A percentile compares a stretch with the other conserved stretches of the same genome.
phyloP scores from a whole-genome alignment of 176 grass and related monocot genomes.

The Tuctoria greenei region DNA sequence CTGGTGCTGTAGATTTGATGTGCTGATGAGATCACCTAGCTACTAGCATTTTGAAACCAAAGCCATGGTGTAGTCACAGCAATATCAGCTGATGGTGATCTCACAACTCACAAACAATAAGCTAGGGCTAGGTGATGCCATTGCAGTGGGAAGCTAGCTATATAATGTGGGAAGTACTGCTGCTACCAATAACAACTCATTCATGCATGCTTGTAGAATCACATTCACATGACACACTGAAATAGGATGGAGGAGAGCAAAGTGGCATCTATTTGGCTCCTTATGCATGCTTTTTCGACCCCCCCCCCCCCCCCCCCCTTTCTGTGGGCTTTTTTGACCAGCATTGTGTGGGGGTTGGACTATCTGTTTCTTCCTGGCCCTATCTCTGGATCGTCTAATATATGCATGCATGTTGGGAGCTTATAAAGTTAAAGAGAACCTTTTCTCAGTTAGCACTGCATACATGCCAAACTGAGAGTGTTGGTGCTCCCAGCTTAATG shows the following conservation, averaged over 20 bases:
- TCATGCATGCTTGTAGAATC: conserved; percentile 28
- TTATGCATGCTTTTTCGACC: conserved; percentile 28
- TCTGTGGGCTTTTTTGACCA: conserved; percentile 37
- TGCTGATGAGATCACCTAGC: not conserved
- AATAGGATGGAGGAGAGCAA: conserved; percentile 15
- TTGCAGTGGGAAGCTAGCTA: conserved; percentile 19
- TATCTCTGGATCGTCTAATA: not conserved
- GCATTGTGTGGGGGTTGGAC: conserved; percentile 32
- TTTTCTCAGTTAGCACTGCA: not conserved
- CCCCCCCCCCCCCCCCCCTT: not conserved
- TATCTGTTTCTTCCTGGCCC: conserved; percentile 15
- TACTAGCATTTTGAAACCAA: not conserved
- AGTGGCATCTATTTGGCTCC: conserved; percentile 37
- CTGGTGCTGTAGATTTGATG: not conserved
- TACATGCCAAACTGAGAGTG: not conserved
- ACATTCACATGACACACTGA: conserved; percentile 31
- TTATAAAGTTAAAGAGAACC: not conserved
- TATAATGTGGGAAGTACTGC: not conserved
- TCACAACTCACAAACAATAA: not conserved
- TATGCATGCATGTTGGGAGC: not conserved
- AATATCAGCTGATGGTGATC: conserved; percentile 31
- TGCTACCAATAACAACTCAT: conserved; percentile 30
- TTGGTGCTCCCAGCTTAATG: not conserved
- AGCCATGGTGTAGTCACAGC: not conserved
- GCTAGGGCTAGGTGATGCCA: conserved; percentile 3